Base-by-base conservation (phyloP, 2,329 filamentous ascomycete genomes). In the Talaromyces sp. region DNA sequence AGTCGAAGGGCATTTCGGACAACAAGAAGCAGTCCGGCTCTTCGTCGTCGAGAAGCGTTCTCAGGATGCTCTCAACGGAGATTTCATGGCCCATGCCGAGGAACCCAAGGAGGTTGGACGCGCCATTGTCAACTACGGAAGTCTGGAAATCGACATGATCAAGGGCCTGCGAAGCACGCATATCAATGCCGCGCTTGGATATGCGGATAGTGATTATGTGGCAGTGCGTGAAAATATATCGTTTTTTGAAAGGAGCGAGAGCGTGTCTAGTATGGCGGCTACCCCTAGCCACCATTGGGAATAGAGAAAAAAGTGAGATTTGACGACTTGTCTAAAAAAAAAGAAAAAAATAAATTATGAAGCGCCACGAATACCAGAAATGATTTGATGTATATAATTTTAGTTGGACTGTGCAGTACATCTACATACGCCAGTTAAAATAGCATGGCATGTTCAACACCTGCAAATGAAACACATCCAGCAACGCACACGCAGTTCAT, bases 121-220 rank as follows among this genome's bases (percentile, higher is more conserved):
- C 39, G 93, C 92, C 4, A 79, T 99, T 55, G 92, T 96, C 62
- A 97, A 98, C 75, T 99, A 98, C 73, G 90, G 90, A n/a, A 87
- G 90, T 1, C 80, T 83, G 0, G 93, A 99, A 76, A 92, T 99
- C 64, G 79, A 81, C 61, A 81, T 90, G 57, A 96, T 99, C 72
- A 92, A 90, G 78, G 95, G 95, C 1, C 81, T 89, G 66, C 87
- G 90, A 72, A 96, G 92, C 71, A 85, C 82, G 6, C 89, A 96
- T 72, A 97, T 99, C 65, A 82, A 87, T 55, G 82, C 84, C 10
- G 79, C 95, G 52, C 78, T 99, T 33, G 95, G 93, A 3, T 99
- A 97, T 76, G 91, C 92, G 22, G 93, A 97, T 73, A 96, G 90
- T 70, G 92, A 98, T 77, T 97, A 98, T 77, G 89, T 98, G 47